Evolutionary conservation across 2,329 filamentous ascomycete species (phyloP), one percentile per base, ranked within the genome.

Genomic region (Elsinoe perseae): DNA sequence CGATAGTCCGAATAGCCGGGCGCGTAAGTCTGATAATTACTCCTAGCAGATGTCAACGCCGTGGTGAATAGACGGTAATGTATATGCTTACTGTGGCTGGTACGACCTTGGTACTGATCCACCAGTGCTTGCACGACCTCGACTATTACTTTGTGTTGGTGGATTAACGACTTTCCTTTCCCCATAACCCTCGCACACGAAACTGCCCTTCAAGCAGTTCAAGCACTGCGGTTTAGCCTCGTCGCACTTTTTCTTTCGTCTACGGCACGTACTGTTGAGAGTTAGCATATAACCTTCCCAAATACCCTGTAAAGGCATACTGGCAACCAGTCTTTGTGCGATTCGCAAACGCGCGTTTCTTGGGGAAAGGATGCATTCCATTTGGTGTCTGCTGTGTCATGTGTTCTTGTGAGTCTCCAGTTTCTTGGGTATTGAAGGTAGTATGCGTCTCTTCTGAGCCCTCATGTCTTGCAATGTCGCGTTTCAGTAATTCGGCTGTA

Each of bases 181-280:
- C 56, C 87, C 87, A 72, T 98, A 98, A 53, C 93, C 93, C 63
- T 89, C 86, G 69, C 93, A 98, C 30, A 88, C 77, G 69, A 97
- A 97, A 14, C 88, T 89, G 43, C 93, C 92, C 59, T 89, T 86
- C 56, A 87, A 79, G 72, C 93, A 98, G 66, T 98, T 97, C 68
- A 85, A 87, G 73, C 93, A 97, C 70, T 89, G 84, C 23, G 93
- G 93, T 70, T 95, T 95, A 55, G 81, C 81, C 75, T 97, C 93
- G 68, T 97, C 92, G 68, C 93, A 97, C 73, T 97, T 97, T 82
- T 97, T 97, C 80, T 97, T 97, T 58, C 92, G 81, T 68, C 83
- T 82, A 59, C 56, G 56, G 36, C 36, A 52, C 1, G 56, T 57
- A 20, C 43, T 56, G 14, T 21, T 16, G 10, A 12, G 46, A 14